Conservation (phyloP, 2,329 filamentous ascomycete genomes). For the Elsinoe fawcettii region DNA sequence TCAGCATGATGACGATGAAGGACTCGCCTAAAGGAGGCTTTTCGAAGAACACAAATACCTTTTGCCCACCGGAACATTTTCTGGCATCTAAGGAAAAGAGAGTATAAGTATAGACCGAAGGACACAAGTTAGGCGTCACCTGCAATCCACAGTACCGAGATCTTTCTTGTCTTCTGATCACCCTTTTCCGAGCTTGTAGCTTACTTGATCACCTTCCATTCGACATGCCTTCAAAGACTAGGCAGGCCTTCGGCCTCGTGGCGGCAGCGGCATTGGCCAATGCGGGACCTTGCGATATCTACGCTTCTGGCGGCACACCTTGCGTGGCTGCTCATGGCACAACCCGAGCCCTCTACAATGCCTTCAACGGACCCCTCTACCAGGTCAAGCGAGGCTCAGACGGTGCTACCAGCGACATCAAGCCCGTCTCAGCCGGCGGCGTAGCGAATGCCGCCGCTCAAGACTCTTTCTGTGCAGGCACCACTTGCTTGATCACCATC, state of each 20-base stretch:
- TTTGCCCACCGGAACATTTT: not conserved
- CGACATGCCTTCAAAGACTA: not conserved
- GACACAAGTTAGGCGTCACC: not conserved
- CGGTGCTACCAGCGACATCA: conserved; percentile 40
- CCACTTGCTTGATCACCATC: conserved; percentile 24
- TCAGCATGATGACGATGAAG: not conserved
- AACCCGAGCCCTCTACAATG: conserved; percentile 54
- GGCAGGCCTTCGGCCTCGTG: conserved; percentile 22
- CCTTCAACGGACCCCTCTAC: conserved; percentile 49
- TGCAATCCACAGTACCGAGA: not conserved
- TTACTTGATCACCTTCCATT: not conserved
- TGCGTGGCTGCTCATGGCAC: conserved; percentile 59
- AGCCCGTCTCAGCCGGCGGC: conserved; percentile 50
- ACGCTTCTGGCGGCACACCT: conserved; percentile 50
- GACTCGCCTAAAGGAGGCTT: not conserved
- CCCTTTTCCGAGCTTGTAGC: not conserved
- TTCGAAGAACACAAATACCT: not conserved
- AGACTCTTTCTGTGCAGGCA: conserved; percentile 25
- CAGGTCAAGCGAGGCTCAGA: conserved; percentile 53
- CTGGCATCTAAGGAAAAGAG: not conserved
- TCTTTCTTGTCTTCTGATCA: not conserved
- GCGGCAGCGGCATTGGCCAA: conserved; percentile 35
- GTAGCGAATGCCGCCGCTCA: conserved; percentile 55
- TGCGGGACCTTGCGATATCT: conserved; percentile 56
- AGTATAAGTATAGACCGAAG: not conserved